Percentiles rank a stretch among this genome's conserved stretches.
These are phyloP conservation scores for Claviceps capensis DNA, from an alignment of 2,329 filamentous ascomycete genomes.

Conservation along the genomic window DNA sequence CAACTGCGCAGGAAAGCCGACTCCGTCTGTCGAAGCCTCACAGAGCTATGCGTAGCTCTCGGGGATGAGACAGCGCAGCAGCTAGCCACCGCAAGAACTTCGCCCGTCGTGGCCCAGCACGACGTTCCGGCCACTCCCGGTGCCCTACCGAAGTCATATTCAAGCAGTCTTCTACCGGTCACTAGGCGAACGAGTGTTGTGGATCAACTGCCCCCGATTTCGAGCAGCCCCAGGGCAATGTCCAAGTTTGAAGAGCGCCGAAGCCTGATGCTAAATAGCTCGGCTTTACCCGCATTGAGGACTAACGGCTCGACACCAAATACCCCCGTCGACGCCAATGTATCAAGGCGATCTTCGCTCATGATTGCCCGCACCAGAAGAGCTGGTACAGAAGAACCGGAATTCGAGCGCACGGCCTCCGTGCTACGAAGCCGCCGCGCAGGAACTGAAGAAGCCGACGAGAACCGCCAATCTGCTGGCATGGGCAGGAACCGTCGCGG, in stretches of 20 bases:
- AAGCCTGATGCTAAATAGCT: slow-evolving; percentile 30
- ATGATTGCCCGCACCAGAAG: slow-evolving; percentile 31
- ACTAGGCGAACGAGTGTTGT: slow-evolving; percentile 28
- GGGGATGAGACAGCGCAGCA: slow-evolving; percentile 31
- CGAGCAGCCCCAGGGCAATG: slow-evolving; percentile 29
- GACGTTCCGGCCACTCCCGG: slow-evolving; percentile 25
- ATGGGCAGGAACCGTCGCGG: slow-evolving; percentile 32
- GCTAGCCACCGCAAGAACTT: slow-evolving; percentile 5
- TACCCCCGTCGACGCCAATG: slow-evolving; percentile 24
- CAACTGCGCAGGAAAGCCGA: slow-evolving; percentile 84
- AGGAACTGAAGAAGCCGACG: slow-evolving; percentile 34
- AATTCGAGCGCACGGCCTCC: slow-evolving; percentile 35
- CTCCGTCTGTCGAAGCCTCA: slow-evolving; percentile 81
- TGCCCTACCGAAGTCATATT: slow-evolving; percentile 28
- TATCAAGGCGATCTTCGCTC: slow-evolving; percentile 39
- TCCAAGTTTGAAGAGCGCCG: slow-evolving; percentile 42
- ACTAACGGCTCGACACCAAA: slow-evolving; percentile 24
- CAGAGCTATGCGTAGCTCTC: slow-evolving; percentile 79
- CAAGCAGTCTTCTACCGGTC: slow-evolving; percentile 18
- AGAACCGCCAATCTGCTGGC: slow-evolving; percentile 28
- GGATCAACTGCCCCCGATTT: slow-evolving; percentile 26
- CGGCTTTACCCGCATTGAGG: slow-evolving; percentile 33
- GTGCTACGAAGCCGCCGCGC: slow-evolving; percentile 31
- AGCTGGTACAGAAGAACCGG: slow-evolving; percentile 35
- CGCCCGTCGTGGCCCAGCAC: slow-evolving; percentile 10